A percentile compares a stretch with the other conserved stretches of the same genome.
Evolutionary conservation across 192 early-diverging fungal genomes (phyloP).

Genomic region (Radiomyces spectabilis): DNA sequence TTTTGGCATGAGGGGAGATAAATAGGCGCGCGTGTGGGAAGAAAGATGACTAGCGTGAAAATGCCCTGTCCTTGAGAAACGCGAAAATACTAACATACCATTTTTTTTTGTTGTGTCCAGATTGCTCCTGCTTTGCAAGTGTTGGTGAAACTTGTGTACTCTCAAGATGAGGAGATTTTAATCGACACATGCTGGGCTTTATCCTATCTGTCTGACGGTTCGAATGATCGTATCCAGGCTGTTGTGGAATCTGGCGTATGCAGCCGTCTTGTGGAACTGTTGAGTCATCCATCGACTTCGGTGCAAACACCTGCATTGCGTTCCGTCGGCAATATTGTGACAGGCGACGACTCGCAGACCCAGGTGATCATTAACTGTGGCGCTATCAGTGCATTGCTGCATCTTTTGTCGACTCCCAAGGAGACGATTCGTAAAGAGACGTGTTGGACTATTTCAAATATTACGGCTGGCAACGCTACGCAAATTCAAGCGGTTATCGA

Average conservation of each 20-base stretch:
- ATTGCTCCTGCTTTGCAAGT: constrained; percentile 83
- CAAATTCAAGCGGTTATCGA: constrained; percentile 97
- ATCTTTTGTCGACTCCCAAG: constrained; percentile 79
- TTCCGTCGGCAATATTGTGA: constrained; percentile 98
- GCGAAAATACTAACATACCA: too few species aligned
- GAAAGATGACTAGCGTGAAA: too few species aligned
- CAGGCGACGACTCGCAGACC: constrained; percentile 96
- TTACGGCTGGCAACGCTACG: constrained; percentile 88
- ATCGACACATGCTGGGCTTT: constrained; percentile 99
- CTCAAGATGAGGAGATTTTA: constrained; percentile 89
- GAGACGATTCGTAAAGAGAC: constrained; percentile 98
- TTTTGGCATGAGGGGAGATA: too few species aligned
- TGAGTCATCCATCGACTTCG: constrained; percentile 76
- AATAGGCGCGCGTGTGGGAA: too few species aligned
- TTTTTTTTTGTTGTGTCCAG: constrained; percentile 31
- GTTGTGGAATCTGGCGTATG: constrained; percentile 95
- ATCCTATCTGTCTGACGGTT: constrained; percentile 96
- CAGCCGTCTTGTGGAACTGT: constrained; percentile 87
- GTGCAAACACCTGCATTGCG: constrained; percentile 97
- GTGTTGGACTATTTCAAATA: constrained; percentile 99
- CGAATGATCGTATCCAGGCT: constrained; percentile 96
- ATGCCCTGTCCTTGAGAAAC: too few species aligned
- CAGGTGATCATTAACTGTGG: constrained; percentile 91
- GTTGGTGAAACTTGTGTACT: constrained; percentile 86
- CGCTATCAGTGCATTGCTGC: constrained; percentile 73